Evolutionary conservation across 2,329 filamentous ascomycete genomes (phyloP), one percentile per base, ranked within the genome.

Genomic region (Alternaria novae-zelandiae): DNA sequence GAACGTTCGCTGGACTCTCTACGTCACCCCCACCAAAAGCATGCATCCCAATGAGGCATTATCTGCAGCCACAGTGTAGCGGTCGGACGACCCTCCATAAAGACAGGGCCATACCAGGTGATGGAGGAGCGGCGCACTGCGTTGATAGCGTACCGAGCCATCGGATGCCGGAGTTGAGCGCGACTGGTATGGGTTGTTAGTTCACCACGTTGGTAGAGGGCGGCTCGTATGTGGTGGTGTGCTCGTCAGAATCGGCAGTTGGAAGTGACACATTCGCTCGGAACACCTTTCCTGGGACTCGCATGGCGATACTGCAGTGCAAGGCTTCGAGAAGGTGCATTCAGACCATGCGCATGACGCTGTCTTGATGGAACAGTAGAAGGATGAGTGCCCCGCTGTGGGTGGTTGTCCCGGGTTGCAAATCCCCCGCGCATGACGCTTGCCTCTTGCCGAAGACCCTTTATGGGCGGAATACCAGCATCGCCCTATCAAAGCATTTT

Each of bases 91-190:
- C 49, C 32, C 32, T 50, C 45, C 53, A 44, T 44, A 51, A 30
- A 2, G 53, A n/a, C 15, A 50, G 25, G 53, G 36, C 49, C 17
- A 41, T 20, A 32, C 41, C 53, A 56, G 61, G 23, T 32, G 28
- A 43, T 60, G 46, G 30, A 25, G 41, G 45, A 32, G 53, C 47
- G 50, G 25, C 53, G 26, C 41, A 60, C 57, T 58, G 23, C 49
- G 43, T 57, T 57, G 55, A 50, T 53, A 36, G 65, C 54, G 32
- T 56, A 53, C 59, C 63, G 58, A 21, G 41, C 51, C 55, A 61
- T 60, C 59, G 64, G 64, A 47, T 32, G 43, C 49, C 66, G 66
- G 66, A 64, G 64, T 41, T 60, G 23, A 62, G 66, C 64, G 63
- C 63, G n/a, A 43, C 44, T 51, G 41, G 51, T 49, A 45, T 54